Conservation (phyloP, 208 protist species). For the Vickermania spadyakhi region DNA sequence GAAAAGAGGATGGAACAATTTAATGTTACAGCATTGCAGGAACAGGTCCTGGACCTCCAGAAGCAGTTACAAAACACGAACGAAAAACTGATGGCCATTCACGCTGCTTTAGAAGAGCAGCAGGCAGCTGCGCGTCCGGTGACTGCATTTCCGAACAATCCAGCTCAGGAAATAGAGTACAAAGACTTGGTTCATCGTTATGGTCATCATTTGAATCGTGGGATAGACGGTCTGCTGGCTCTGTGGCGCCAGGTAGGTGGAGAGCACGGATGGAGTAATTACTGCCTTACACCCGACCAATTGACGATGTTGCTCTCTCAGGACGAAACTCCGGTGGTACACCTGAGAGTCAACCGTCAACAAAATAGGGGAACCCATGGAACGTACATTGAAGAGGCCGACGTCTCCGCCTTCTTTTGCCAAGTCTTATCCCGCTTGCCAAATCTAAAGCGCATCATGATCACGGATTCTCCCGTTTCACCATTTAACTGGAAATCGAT, state of each 20-base stretch:
- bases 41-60: not conserved
- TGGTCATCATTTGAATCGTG: not conserved
- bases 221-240: not conserved
- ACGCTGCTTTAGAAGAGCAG: not conserved
- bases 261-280: not conserved
- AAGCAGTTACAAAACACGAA: not conserved
- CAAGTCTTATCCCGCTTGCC: not conserved
- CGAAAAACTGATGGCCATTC: not conserved
- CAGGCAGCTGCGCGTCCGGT: not conserved
- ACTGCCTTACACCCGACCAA: not conserved
- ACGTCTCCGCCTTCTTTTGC: not conserved
- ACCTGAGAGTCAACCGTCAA: not conserved
- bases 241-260: not conserved
- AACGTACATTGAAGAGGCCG: constrained; percentile 1
- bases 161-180: not conserved
- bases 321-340: not conserved
- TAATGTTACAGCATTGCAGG: not conserved
- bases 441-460: not conserved
- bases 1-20: not conserved
- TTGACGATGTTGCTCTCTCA: not conserved
- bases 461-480: not conserved
- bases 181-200: not conserved
- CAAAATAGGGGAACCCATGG: not conserved
- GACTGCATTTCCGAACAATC: not conserved
- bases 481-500: not conserved